Conservation (phyloP, 2,329 filamentous ascomycete genomes). For the Bipolaris cookei region DNA sequence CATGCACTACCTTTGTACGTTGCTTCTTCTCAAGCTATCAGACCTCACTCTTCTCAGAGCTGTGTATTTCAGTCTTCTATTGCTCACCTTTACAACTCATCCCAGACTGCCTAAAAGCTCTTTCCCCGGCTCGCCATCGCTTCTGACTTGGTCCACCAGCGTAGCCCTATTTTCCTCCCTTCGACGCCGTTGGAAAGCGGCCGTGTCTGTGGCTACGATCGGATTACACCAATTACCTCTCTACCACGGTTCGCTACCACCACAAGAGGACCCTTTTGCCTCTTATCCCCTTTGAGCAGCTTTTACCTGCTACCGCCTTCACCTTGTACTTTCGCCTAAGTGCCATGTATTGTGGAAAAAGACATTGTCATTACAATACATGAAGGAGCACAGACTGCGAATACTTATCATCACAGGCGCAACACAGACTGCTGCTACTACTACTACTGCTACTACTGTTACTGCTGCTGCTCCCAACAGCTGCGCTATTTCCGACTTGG, state of each 20-base stretch:
- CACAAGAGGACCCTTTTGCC: background rate
- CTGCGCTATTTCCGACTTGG: conserved; percentile 12
- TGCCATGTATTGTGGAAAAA: conserved; percentile 11
- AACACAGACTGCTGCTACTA: conserved; percentile 6
- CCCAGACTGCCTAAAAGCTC: conserved; percentile 11
- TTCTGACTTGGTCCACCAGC: conserved; percentile 22
- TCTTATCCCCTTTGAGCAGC: too few relatives aligned
- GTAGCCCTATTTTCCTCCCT: conserved; percentile 18
- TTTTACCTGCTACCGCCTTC: conserved; percentile 6
- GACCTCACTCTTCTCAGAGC: conserved; percentile 17
- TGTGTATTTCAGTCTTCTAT: conserved; percentile 16
- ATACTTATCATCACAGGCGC: conserved; percentile 1
- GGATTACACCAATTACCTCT: conserved; percentile 12
- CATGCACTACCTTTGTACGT: conserved; percentile 17
- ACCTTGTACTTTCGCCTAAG: background rate
- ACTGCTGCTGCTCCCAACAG: conserved; percentile 8
- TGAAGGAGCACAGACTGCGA: conserved; percentile 2
- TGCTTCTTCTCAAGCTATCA: conserved; percentile 20
- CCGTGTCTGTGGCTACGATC: conserved; percentile 20
- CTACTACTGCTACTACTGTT: background rate
- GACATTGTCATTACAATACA: conserved; percentile 8
- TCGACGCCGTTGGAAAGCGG: conserved; percentile 19
- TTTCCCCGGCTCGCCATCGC: conserved; percentile 9
- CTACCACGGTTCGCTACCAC: conserved; percentile 31
- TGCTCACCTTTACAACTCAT: conserved; percentile 11